phyloP scores from a whole-genome alignment of 371 early-diverging fungal species.

The Mortierella polycephala region DNA sequence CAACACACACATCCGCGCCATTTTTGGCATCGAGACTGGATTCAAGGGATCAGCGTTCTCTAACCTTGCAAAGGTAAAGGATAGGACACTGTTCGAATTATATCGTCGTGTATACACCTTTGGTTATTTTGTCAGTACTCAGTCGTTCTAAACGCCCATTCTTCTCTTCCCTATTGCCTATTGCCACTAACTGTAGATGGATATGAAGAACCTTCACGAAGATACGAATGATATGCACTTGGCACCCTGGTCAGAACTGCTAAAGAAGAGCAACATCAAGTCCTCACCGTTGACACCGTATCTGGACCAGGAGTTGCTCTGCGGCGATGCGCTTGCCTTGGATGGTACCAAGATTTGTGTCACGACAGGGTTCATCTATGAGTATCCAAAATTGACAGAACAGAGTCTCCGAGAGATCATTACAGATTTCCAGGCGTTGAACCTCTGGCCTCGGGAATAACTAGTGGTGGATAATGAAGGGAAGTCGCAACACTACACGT shows the following conservation, averaged over 20 bases:
- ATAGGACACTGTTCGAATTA: neutral
- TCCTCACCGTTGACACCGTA: slow-evolving; percentile 94
- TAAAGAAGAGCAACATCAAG: slow-evolving; percentile 68
- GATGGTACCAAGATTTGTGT: slow-evolving; percentile 82
- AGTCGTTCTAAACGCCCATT: neutral
- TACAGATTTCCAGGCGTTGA: slow-evolving; percentile 66
- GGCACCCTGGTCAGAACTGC: slow-evolving; percentile 76
- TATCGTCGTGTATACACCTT: neutral
- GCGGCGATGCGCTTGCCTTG: slow-evolving; percentile 80
- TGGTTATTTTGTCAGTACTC: neutral
- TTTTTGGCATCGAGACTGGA: slow-evolving; percentile 86
- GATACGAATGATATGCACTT: slow-evolving; percentile 94
- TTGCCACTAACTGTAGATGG: slow-evolving; percentile 60
- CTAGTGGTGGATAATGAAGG: neutral
- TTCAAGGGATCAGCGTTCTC: slow-evolving; percentile 85
- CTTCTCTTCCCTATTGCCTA: neutral
- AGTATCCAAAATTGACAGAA: slow-evolving; percentile 73
- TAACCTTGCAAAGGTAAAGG: slow-evolving; percentile 79
- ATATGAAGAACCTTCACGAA: slow-evolving; percentile 84
- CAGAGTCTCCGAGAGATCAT: slow-evolving; percentile 75
- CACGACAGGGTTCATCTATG: slow-evolving; percentile 78
- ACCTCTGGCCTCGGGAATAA: slow-evolving; percentile 74
- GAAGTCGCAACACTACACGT: too few relatives aligned
- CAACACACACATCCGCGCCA: slow-evolving; percentile 72
- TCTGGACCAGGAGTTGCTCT: slow-evolving; percentile 88